Evolutionary conservation across 2,329 filamentous ascomycete genomes (phyloP).

Genomic region (Triangularia setosa): DNA sequence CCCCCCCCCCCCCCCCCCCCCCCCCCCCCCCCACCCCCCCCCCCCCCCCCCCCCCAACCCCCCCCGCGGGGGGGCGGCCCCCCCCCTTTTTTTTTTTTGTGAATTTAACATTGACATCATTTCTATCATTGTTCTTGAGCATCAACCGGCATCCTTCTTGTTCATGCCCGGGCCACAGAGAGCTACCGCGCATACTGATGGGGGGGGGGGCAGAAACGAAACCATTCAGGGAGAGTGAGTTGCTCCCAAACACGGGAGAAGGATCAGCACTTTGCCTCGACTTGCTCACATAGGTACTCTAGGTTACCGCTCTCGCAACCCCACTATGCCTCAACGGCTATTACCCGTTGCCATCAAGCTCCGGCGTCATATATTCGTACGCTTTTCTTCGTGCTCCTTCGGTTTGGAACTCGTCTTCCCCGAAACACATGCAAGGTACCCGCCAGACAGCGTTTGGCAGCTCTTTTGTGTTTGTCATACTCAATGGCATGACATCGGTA

Average conservation of each 20-base stretch:
- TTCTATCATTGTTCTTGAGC: neutral
- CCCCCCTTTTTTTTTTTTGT: no score
- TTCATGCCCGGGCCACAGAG: neutral
- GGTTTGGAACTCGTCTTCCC: slow-evolving; percentile 22
- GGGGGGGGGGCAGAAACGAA: neutral
- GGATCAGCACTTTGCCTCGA: slow-evolving; percentile 3
- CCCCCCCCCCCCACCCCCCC: no score
- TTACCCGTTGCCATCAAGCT: slow-evolving; percentile 20
- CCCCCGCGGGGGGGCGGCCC: no score
- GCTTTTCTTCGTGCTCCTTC: slow-evolving; percentile 13
- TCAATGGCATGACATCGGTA: neutral
- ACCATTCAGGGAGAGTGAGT: neutral
- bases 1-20: no score
- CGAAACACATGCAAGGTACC: slow-evolving; percentile 27
- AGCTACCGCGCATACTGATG: neutral
- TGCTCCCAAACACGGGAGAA: no score
- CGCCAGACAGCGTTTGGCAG: slow-evolving; percentile 1
- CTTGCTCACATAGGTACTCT: no score
- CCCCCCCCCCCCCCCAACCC: no score
- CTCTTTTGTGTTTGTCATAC: neutral
- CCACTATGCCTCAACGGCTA: slow-evolving; percentile 13
- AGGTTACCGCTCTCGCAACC: no score
- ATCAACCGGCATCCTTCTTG: neutral
- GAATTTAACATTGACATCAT: neutral
- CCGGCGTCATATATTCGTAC: neutral